phyloP scores from a whole-genome alignment of 345 rosid genomes.

The Raphanus sativus region DNA sequence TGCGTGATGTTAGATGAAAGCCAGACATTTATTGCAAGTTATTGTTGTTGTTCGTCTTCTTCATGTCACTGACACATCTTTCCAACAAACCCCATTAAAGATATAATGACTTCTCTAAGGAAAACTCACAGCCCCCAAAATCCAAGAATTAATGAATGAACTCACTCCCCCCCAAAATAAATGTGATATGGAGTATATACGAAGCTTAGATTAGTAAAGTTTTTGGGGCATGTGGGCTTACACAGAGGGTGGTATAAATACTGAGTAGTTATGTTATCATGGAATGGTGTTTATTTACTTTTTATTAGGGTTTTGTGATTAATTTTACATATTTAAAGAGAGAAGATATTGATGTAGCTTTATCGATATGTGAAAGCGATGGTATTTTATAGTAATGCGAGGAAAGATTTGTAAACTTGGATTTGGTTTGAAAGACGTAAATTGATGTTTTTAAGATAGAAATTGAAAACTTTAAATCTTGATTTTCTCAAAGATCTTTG shows the following conservation, averaged over 20 bases:
- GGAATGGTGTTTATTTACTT: neutral
- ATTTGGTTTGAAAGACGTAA: conserved; percentile 39
- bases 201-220: conserved; percentile 38
- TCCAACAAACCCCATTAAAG: conserved; percentile 43
- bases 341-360: conserved; percentile 42
- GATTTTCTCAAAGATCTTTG: neutral
- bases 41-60: conserved; percentile 46
- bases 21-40: conserved; percentile 51
- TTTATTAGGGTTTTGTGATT: neutral
- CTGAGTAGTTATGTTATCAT: conserved; percentile 73
- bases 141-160: conserved; percentile 25
- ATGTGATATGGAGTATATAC: neutral
- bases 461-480: conserved; percentile 26
- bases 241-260: conserved; percentile 49
- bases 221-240: conserved; percentile 59
- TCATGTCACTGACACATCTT: conserved; percentile 48
- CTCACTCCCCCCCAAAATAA: conserved; percentile 4
- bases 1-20: conserved; percentile 40
- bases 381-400: neutral
- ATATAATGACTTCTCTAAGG: conserved; percentile 40
- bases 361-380: conserved; percentile 23
- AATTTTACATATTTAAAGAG: conserved; percentile 26
- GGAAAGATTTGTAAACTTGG: conserved; percentile 17
- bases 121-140: conserved; percentile 30
- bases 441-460: conserved; percentile 14